phyloP scores from a whole-genome alignment of 306 rosid species.

The Lablab purpureus region DNA sequence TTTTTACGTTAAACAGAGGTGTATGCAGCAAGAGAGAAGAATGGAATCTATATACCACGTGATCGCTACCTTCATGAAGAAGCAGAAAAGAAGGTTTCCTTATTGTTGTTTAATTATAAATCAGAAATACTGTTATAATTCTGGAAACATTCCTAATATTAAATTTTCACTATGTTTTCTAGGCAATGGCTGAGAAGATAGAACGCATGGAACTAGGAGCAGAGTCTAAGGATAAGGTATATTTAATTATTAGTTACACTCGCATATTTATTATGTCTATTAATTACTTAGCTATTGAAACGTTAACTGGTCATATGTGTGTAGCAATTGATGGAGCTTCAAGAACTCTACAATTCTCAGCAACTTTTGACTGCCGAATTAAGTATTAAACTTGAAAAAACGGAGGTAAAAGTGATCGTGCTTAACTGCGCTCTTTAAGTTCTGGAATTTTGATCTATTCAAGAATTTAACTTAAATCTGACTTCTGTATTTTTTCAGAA shows the following conservation, averaged over 20 bases:
- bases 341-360: slow-evolving; percentile 88
- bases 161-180: slow-evolving; percentile 40
- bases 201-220: slow-evolving; percentile 95
- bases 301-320: slow-evolving; percentile 35
- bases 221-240: slow-evolving; percentile 97
- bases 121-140: slow-evolving; percentile 2
- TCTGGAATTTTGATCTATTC: slow-evolving; percentile 40
- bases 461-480: slow-evolving; percentile 36
- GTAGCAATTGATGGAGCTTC: slow-evolving; percentile 93
- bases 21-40: slow-evolving; percentile 98
- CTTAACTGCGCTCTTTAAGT: background rate
- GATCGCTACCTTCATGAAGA: slow-evolving; percentile 97
- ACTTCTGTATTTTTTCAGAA: slow-evolving; percentile 63
- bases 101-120: slow-evolving; percentile 22
- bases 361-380: slow-evolving; percentile 81
- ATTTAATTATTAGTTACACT: slow-evolving; percentile 40
- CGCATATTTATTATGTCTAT: slow-evolving; percentile 3
- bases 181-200: slow-evolving; percentile 98
- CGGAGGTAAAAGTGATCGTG: slow-evolving; percentile 67
- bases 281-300: slow-evolving; percentile 32
- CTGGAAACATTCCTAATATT: slow-evolving; percentile 35
- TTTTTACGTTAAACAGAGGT: slow-evolving; percentile 68
- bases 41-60: slow-evolving; percentile 98
- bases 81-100: slow-evolving; percentile 92
- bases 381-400: slow-evolving; percentile 82